Evolutionary conservation across 1,284 basidiomycete genomes (phyloP).

Genomic region (Moesziomyces antarcticus): DNA sequence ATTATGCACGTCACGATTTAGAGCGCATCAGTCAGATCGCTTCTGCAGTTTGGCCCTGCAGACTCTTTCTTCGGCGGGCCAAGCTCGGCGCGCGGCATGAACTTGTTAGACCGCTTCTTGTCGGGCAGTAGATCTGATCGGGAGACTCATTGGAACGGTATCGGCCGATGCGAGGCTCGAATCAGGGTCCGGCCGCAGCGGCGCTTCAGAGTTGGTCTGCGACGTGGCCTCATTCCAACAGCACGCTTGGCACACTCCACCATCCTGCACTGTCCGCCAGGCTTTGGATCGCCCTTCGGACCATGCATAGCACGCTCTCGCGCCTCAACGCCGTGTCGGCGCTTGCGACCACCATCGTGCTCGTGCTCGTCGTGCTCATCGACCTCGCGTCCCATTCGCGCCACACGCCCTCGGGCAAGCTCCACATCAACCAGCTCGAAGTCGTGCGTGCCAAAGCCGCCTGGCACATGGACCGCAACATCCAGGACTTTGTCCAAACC

Average conservation of each 20-base stretch:
- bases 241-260: not conserved
- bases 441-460: constrained; percentile 33
- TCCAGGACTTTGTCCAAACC: constrained; percentile 59
- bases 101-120: no score
- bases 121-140: no score
- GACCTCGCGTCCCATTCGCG: constrained; percentile 44
- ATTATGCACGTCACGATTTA: no score
- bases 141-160: no score
- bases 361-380: constrained; percentile 71
- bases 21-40: no score
- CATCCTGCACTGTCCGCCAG: not conserved
- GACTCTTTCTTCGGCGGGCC: no score
- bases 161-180: no score
- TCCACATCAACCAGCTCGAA: constrained; percentile 76
- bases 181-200: no score
- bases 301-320: constrained; percentile 71
- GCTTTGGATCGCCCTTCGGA: not conserved
- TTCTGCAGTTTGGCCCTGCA: no score
- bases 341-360: constrained; percentile 72
- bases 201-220: no score
- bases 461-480: constrained; percentile 56
- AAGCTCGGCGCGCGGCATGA: no score
- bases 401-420: constrained; percentile 70
- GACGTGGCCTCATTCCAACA: no score
- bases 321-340: constrained; percentile 79